Evolutionary conservation across 306 rosid genomes (phyloP).

Genomic region (Senna siamea): DNA sequence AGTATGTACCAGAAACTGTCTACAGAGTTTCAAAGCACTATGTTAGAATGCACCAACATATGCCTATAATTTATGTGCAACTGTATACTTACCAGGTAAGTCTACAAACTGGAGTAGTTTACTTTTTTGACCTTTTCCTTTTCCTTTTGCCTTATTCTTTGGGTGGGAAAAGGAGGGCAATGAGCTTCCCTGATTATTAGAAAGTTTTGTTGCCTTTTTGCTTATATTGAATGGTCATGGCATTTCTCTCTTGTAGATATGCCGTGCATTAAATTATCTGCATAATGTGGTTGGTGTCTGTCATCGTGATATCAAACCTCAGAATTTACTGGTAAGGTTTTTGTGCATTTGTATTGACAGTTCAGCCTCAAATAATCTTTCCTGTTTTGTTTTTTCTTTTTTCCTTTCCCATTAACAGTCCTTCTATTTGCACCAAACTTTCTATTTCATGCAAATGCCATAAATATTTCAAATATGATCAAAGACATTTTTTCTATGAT

Average conservation of each 20-base stretch:
- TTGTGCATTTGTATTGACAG: background rate
- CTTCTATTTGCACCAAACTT: slow-evolving; percentile 6
- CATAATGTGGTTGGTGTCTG: slow-evolving; percentile 89
- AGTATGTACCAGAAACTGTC: slow-evolving; percentile 86
- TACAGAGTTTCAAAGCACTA: slow-evolving; percentile 88
- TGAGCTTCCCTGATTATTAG: slow-evolving; percentile 1
- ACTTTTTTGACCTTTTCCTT: background rate
- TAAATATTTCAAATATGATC: slow-evolving; percentile 8
- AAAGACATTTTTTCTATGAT: background rate
- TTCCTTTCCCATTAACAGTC: background rate
- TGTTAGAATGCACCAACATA: slow-evolving; percentile 66
- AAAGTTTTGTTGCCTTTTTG: background rate
- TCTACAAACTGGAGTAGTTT: background rate
- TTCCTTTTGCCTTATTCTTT: background rate
- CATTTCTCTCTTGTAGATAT: slow-evolving; percentile 62
- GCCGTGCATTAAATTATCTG: slow-evolving; percentile 84
- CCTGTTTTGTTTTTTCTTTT: background rate
- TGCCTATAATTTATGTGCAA: slow-evolving; percentile 75
- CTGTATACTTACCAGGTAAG: slow-evolving; percentile 86
- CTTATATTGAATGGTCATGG: slow-evolving; percentile 24
- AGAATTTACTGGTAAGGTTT: slow-evolving; percentile 82
- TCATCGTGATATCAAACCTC: slow-evolving; percentile 97
- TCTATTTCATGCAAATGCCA: background rate
- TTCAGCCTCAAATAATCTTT: background rate
- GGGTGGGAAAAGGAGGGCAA: background rate